Base-by-base conservation (phyloP, 139 green algal species). In the Picochlorum sp. region DNA sequence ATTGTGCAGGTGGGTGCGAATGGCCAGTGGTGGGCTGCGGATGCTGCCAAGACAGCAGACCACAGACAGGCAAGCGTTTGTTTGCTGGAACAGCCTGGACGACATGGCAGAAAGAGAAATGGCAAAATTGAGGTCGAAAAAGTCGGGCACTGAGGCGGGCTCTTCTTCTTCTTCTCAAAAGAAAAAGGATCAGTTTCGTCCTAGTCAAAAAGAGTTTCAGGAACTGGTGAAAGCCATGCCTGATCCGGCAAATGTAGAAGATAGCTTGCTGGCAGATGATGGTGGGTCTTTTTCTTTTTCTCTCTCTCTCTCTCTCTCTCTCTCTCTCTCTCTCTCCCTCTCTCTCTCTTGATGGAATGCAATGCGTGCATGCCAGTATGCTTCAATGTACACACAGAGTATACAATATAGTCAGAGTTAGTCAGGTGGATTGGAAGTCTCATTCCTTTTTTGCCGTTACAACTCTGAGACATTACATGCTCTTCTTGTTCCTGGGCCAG, bases 361-460 rank as follows among this genome's bases (percentile, higher is more conserved):
- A n/a, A n/a, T n/a, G n/a, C n/a, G n/a, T n/a, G n/a, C n/a, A n/a
- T n/a, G n/a, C n/a, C n/a, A n/a, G n/a, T n/a, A n/a, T n/a, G n/a
- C n/a, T n/a, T n/a, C n/a, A n/a, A n/a, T n/a, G n/a, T n/a, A n/a
- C n/a, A n/a, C n/a, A n/a, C n/a, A n/a, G n/a, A n/a, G n/a, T n/a
- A n/a, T n/a, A n/a, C n/a, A n/a, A n/a, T n/a, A 16, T 47, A n/a
- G 3, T 47, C 39, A 47, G 39, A 47, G 39, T 37, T 72, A 67
- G 64, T 72, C 64, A 72, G 64, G 58, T 72, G 52, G 26, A 30
- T 37, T 39, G 35, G 64, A 50, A n/a, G 12, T 31, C 24, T 53
- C 57, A 49, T 72, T 47, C 64, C 57, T 33, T 28, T 37, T 35
- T 28, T 32, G 61, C 58, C 47, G 64, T 72, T 72, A 72, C 64